These are phyloP conservation scores for Phytophthora sansomeana DNA, from an alignment of 352 stramenopile genomes.

Conservation along the genomic window DNA sequence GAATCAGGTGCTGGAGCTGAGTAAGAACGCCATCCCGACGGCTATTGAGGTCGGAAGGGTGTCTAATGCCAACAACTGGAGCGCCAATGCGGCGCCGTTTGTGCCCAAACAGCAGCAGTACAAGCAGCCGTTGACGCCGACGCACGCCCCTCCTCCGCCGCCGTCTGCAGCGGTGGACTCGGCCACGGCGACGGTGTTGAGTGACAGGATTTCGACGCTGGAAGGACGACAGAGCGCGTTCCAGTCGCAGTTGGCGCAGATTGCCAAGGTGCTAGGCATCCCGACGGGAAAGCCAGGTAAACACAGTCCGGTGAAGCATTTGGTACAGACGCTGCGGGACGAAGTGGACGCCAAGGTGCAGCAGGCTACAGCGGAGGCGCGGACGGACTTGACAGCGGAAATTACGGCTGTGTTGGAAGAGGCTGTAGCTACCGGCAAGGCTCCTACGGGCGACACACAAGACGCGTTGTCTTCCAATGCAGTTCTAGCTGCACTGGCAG, in stretches of 20 bases:
- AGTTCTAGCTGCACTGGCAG: conserved; percentile 62
- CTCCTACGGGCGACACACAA: conserved; percentile 2
- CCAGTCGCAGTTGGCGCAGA: conserved; percentile 83
- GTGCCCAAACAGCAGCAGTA: conserved; percentile 43
- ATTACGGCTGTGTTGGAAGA: conserved; percentile 25
- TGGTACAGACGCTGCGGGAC: conserved; percentile 78
- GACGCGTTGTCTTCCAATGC: conserved; percentile 52
- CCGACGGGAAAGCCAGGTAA: conserved; percentile 75
- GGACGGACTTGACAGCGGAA: conserved; percentile 15
- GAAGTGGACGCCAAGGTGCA: conserved; percentile 57
- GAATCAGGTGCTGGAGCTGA: conserved; percentile 49
- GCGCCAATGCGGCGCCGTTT: conserved; percentile 34
- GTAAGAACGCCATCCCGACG: too few species aligned
- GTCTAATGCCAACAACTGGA: conserved; percentile 27
- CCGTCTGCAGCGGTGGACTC: conserved; percentile 28
- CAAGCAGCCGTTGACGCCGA: conserved; percentile 14
- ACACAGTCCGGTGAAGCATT: conserved; percentile 70
- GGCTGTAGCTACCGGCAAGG: conserved; percentile 3
- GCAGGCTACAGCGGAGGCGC: conserved; percentile 12
- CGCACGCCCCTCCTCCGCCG: conserved; percentile 8
- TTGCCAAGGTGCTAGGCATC: conserved; percentile 75
- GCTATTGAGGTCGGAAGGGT: conserved; percentile 15
- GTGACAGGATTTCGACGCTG: conserved; percentile 78
- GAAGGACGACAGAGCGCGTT: conserved; percentile 82
- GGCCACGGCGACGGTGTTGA: conserved; percentile 51